A percentile compares a stretch with the other conserved stretches of the same genome.
Evolutionary conservation across 2,329 filamentous ascomycete species (phyloP).

Genomic region (Polychaeton citri): DNA sequence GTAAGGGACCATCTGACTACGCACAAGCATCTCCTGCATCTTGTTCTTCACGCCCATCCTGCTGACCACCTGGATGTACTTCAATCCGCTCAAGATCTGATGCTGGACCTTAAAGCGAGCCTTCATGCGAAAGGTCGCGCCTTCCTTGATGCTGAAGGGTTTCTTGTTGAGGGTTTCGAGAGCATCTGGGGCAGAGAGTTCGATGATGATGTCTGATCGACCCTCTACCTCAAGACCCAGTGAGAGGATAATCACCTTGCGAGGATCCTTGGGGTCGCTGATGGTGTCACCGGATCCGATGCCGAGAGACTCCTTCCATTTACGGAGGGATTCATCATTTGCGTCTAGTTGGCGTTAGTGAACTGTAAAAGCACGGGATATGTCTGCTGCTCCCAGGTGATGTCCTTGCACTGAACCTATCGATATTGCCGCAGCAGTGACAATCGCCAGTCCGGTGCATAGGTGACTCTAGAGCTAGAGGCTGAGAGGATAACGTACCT

Average conservation of each 20-base stretch:
- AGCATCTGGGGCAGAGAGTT: slow-evolving; percentile 62
- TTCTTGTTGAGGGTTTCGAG: slow-evolving; percentile 71
- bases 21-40: slow-evolving; percentile 93
- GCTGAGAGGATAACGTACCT: slow-evolving; percentile 37
- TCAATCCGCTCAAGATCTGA: slow-evolving; percentile 85
- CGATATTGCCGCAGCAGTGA: too few relatives aligned
- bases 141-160: slow-evolving; percentile 97
- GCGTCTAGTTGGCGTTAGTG: slow-evolving; percentile 34
- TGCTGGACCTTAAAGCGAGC: slow-evolving; percentile 92
- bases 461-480: too few relatives aligned
- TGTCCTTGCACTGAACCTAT: too few relatives aligned
- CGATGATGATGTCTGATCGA: slow-evolving; percentile 74
- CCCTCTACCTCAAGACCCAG: slow-evolving; percentile 76
- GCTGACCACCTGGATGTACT: slow-evolving; percentile 92
- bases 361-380: too few relatives aligned
- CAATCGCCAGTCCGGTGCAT: slow-evolving; percentile 24
- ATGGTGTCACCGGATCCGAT: slow-evolving; percentile 49
- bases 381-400: too few relatives aligned
- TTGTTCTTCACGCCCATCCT: slow-evolving; percentile 80
- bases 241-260: slow-evolving; percentile 85
- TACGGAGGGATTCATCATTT: slow-evolving; percentile 84
- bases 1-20: not conserved
- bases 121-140: slow-evolving; percentile 85
- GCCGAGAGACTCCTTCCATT: slow-evolving; percentile 94
- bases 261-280: slow-evolving; percentile 54